Conservation (phyloP, 768 basidiomycete genomes). For the Auricularia sp. region DNA sequence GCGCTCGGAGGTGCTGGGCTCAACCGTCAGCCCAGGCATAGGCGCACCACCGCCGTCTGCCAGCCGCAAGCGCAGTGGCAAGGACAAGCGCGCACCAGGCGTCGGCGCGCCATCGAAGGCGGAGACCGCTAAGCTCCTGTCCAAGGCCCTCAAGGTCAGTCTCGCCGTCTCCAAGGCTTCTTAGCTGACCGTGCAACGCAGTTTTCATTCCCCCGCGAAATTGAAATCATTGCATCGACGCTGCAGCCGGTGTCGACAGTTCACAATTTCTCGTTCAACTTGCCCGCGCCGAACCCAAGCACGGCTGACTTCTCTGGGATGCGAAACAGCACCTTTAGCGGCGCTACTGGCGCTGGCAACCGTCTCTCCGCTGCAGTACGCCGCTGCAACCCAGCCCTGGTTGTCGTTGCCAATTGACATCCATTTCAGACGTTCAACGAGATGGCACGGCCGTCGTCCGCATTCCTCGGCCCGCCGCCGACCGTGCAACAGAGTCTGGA, state of each 20-base stretch:
- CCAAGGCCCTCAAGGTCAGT: constrained; percentile 78
- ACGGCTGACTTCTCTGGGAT: background rate
- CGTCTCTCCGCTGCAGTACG: constrained; percentile 1
- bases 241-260: constrained; percentile 88
- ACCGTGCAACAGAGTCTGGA: constrained; percentile 33
- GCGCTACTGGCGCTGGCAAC: background rate
- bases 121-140: constrained; percentile 83
- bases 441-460: constrained; percentile 58
- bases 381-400: background rate
- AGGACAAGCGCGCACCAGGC: constrained; percentile 45
- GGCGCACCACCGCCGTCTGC: constrained; percentile 29
- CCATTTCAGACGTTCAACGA: constrained; percentile 5
- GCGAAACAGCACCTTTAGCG: background rate
- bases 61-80: constrained; percentile 50
- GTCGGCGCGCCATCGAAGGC: constrained; percentile 75
- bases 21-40: constrained; percentile 75
- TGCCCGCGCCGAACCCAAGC: constrained; percentile 58
- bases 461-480: constrained; percentile 71
- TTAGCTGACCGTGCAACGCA: constrained; percentile 19
- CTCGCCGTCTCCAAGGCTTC: background rate
- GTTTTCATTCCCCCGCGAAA: constrained; percentile 87
- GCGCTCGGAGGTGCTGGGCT: constrained; percentile 85
- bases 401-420: background rate
- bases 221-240: constrained; percentile 91
- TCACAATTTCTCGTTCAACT: constrained; percentile 83